Base-by-base conservation (phyloP, 768 basidiomycete species). In the Cyclocybe aegerita region DNA sequence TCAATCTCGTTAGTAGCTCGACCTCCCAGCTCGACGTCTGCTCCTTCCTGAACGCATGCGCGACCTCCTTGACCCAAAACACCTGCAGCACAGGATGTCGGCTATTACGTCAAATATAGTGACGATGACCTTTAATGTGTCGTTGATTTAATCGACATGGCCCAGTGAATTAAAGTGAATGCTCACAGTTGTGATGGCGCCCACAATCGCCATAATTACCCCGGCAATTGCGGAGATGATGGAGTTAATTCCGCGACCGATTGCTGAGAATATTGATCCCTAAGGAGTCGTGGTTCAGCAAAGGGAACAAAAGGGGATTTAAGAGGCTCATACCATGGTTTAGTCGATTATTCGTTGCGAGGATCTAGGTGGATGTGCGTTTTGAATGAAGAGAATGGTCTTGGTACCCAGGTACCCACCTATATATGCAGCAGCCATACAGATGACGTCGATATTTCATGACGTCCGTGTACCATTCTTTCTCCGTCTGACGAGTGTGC, bases 231-330 rank as follows among this genome's bases (percentile, higher is more conserved):
- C 84, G 48, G 74, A 75, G 57, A 88, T 75, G 52, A 88, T 63
- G 43, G 80, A 69, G 48, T 79, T 79, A 50, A 87, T 79, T 23
- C 75, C 84, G 43, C 65, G 58, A 15, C 82, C 85, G 39, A 88
- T 87, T 17, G 85, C 77, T 61, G 83, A 86, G 63, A 86, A 69
- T 45, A 85, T 71, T 16, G 83, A 74, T 44, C 83, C 84, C 85
- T 85, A 37, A 49, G 44, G 38, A 15, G n/a, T 40, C 9, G 32
- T 23, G 23, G 23, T 23, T 23, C 23, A 37, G 12, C n/a, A 15
- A 23, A 4, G 15, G 16, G 39, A 46, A 29, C 9, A 16, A n/a
- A 16, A n/a, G 12, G 9, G 23, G 23, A 17, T 11, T 12, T 33
- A 38, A 35, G 14, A 1, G 35, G 17, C 46, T 23, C 50, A 3